Percentiles rank a stretch among this genome's conserved stretches.
Conservation (phyloP, 352 stramenopile species). For the Phytopythium mirpurense region DNA sequence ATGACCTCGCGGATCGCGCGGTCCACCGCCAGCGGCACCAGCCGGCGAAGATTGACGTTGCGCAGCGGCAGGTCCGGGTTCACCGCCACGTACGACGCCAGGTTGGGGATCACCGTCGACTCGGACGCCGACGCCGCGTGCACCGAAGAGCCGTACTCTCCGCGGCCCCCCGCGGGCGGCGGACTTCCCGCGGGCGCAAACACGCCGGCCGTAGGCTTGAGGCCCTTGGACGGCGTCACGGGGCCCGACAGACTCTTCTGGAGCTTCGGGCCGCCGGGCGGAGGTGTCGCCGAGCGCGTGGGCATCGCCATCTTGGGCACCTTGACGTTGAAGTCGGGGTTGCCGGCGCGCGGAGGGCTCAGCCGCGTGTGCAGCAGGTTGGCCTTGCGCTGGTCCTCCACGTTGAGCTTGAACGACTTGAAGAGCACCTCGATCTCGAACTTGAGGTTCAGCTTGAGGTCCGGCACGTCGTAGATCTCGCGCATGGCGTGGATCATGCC, state of each 20-base stretch:
- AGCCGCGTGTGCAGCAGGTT: slow-evolving; percentile 88
- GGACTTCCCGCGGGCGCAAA: slow-evolving; percentile 56
- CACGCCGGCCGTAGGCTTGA: slow-evolving; percentile 34
- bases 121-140: slow-evolving; percentile 42
- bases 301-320: slow-evolving; percentile 42
- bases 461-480: slow-evolving; percentile 98
- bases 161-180: slow-evolving; percentile 10
- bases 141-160: slow-evolving; percentile 16
- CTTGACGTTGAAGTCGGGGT: slow-evolving; percentile 99
- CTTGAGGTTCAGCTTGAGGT: slow-evolving; percentile 99
- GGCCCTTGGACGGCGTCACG: slow-evolving; percentile 56
- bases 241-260: slow-evolving; percentile 25
- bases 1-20: slow-evolving; percentile 99
- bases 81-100: slow-evolving; percentile 97
- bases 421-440: slow-evolving; percentile 99
- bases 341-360: slow-evolving; percentile 91
- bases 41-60: slow-evolving; percentile 90
- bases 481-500: slow-evolving; percentile 97
- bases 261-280: slow-evolving; percentile 41
- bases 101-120: slow-evolving; percentile 97
- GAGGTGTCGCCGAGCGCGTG: slow-evolving; percentile 50
- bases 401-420: slow-evolving; percentile 97
- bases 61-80: slow-evolving; percentile 95
- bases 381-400: slow-evolving; percentile 94
- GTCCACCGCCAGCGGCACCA: slow-evolving; percentile 97